These are phyloP conservation scores for Phytophthora hybrid DNA, from an alignment of 352 stramenopile species.

Conservation along the genomic window DNA sequence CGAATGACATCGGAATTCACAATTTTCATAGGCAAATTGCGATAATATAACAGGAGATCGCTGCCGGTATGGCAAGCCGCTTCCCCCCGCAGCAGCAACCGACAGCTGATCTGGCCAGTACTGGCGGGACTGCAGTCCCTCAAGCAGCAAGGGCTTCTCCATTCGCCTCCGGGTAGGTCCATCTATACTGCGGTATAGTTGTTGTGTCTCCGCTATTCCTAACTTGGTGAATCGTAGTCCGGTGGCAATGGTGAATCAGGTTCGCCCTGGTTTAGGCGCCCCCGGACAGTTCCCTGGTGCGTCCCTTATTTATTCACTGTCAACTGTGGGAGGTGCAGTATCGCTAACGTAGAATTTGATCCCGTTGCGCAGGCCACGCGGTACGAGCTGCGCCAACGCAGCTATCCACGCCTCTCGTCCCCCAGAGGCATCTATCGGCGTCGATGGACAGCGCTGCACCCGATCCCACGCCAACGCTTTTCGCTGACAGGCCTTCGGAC, in stretches of 20 bases:
- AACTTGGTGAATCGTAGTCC: conserved; percentile 29
- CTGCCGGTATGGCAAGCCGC: conserved; percentile 20
- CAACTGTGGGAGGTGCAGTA: neutral
- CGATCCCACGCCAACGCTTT: conserved; percentile 23
- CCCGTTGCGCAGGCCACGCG: conserved; percentile 38
- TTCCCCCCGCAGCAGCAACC: conserved; percentile 29
- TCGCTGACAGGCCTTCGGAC: conserved; percentile 7
- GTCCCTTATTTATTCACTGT: neutral
- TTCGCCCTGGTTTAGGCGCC: conserved; percentile 35
- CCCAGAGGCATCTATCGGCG: conserved; percentile 43
- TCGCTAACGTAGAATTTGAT: neutral
- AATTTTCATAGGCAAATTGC: too few relatives aligned
- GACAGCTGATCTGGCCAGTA: conserved; percentile 9
- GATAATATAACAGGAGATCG: neutral
- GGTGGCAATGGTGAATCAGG: conserved; percentile 52
- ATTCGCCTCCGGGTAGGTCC: conserved; percentile 39
- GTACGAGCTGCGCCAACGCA: conserved; percentile 61
- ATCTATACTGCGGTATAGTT: neutral
- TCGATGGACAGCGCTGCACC: conserved; percentile 23
- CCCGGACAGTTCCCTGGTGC: conserved; percentile 39
- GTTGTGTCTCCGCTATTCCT: conserved; percentile 2
- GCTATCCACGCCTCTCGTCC: conserved; percentile 65
- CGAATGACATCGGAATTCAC: too few relatives aligned
- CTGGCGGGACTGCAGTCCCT: conserved; percentile 1
- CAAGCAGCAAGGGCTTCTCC: conserved; percentile 25